Evolutionary conservation across 371 early-diverging fungal species (phyloP).

Genomic region (Circinella minor): DNA sequence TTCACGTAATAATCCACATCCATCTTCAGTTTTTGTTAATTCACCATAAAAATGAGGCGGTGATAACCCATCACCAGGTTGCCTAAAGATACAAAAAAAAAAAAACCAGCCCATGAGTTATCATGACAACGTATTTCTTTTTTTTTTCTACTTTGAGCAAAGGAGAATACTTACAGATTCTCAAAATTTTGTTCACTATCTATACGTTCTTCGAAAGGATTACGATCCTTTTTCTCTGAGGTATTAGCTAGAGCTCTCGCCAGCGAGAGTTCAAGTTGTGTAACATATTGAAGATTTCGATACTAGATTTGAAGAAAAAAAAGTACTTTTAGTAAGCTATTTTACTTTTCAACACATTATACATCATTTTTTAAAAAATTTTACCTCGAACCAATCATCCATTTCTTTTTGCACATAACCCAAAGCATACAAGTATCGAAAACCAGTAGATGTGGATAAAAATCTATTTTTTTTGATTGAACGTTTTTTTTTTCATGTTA

Average conservation of each 20-base stretch:
- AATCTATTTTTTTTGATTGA: slow-evolving; percentile 40
- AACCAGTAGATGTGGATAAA: slow-evolving; percentile 75
- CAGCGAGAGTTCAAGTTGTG: slow-evolving; percentile 76
- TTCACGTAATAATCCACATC: slow-evolving; percentile 66
- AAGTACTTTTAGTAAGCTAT: too few species aligned
- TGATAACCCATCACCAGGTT: slow-evolving; percentile 55
- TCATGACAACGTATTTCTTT: too few species aligned
- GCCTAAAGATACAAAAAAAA: slow-evolving; percentile 34
- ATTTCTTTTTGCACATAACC: slow-evolving; percentile 82
- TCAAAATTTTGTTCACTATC: slow-evolving; percentile 56
- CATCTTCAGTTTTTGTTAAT: slow-evolving; percentile 79
- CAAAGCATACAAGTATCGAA: slow-evolving; percentile 69
- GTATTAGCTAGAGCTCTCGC: slow-evolving; percentile 64
- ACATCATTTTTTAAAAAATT: too few species aligned
- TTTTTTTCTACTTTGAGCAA: neutral
- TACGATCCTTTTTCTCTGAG: slow-evolving; percentile 42
- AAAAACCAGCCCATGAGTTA: neutral
- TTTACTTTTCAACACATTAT: too few species aligned
- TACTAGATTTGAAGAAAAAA: slow-evolving; percentile 43
- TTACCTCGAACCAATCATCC: slow-evolving; percentile 85
- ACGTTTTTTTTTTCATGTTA: neutral
- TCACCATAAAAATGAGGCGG: slow-evolving; percentile 88
- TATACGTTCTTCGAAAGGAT: slow-evolving; percentile 55
- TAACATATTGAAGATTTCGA: slow-evolving; percentile 81
- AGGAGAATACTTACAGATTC: slow-evolving; percentile 31